Conservation (phyloP, 257 asterid genomes). For the Thymus quinquecostatus region DNA sequence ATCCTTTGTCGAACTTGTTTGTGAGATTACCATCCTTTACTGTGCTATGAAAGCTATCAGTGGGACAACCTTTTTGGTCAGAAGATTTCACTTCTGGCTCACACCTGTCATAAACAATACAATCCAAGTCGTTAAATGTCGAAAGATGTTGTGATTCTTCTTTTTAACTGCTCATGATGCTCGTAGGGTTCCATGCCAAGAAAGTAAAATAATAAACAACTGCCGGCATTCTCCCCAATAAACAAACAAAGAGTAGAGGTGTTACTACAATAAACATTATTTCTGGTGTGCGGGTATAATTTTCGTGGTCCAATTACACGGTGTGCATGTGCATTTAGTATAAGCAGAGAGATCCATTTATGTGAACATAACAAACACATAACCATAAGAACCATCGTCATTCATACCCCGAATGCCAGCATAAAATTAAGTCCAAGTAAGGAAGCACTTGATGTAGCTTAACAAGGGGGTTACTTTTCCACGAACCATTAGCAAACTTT, state of each 20-base stretch:
- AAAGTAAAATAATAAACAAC: not conserved
- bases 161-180: slow-evolving; percentile 7
- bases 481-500: slow-evolving; percentile 39
- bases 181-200: slow-evolving; percentile 4
- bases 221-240: not conserved
- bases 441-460: slow-evolving; percentile 62
- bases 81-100: slow-evolving; percentile 12
- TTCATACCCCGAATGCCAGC: slow-evolving; percentile 55
- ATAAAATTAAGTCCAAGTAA: slow-evolving; percentile 50
- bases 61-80: slow-evolving; percentile 22
- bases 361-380: not conserved
- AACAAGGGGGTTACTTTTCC: slow-evolving; percentile 50
- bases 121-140: slow-evolving; percentile 22
- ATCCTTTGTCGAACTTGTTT: not conserved
- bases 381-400: not conserved
- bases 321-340: not conserved
- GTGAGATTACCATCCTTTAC: slow-evolving; percentile 10
- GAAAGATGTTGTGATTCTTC: slow-evolving; percentile 21
- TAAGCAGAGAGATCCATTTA: not conserved
- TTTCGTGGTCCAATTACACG: not conserved
- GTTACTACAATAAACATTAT: not conserved
- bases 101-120: slow-evolving; percentile 26
- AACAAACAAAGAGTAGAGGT: not conserved
- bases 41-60: slow-evolving; percentile 3
- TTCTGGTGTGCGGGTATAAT: not conserved